These are phyloP conservation scores for Pelargonium cotyledonis DNA, from an alignment of 441 rosid genomes.

Conservation along the genomic window DNA sequence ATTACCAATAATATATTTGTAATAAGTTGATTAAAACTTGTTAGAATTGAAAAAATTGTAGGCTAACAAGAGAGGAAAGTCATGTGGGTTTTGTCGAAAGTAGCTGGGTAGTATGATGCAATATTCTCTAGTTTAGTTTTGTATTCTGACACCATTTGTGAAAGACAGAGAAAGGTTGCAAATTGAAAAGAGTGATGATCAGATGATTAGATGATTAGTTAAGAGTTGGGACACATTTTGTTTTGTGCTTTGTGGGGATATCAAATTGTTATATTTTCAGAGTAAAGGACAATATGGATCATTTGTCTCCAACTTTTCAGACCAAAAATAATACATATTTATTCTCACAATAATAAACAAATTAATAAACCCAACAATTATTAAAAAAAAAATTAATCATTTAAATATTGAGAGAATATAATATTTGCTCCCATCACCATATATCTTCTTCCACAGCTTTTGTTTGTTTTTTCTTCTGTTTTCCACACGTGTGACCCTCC, in stretches of 20 bases:
- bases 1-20: too few species aligned
- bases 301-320: constrained; percentile 37
- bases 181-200: neutral
- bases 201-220: neutral
- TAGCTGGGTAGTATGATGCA: neutral
- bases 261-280: constrained; percentile 11
- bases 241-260: constrained; percentile 11
- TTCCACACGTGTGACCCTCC: too few species aligned
- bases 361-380: neutral
- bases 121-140: neutral
- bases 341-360: neutral
- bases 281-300: constrained; percentile 22
- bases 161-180: neutral
- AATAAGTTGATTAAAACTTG: neutral
- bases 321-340: constrained; percentile 4
- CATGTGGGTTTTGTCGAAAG: constrained; percentile 1
- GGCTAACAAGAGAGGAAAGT: neutral
- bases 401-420: too few species aligned
- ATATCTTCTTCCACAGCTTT: too few species aligned
- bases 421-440: too few species aligned
- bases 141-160: neutral
- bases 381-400: neutral
- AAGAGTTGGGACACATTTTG: neutral
- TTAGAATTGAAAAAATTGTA: neutral
- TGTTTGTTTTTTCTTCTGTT: too few species aligned